Percentiles rank a stretch among this genome's conserved stretches.
Evolutionary conservation across 2,329 filamentous ascomycete species (phyloP).

Genomic region (Ophiostoma pallidulum): DNA sequence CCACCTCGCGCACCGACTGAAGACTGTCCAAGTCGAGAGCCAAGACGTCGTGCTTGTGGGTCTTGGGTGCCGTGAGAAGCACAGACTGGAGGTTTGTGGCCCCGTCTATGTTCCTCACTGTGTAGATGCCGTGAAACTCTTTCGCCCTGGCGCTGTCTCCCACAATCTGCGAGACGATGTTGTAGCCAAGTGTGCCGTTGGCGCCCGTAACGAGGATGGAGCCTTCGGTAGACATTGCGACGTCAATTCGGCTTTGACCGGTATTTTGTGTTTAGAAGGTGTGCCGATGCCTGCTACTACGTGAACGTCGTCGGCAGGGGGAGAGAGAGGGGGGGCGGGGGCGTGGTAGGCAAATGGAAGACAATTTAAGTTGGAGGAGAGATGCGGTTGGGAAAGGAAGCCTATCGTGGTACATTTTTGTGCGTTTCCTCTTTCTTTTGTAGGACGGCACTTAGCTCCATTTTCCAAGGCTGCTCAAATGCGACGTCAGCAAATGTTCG

Average conservation of each 20-base stretch:
- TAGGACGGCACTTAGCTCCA: no score
- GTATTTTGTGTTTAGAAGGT: no score
- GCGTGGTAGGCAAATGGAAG: not conserved
- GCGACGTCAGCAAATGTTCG: no score
- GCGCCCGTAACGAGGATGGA: constrained; percentile 15
- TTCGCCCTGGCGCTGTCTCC: not conserved
- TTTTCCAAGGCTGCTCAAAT: no score
- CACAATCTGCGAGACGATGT: constrained; percentile 9
- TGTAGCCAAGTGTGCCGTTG: constrained; percentile 14
- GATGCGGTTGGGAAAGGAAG: no score
- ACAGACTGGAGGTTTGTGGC: constrained; percentile 9
- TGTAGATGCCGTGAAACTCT: constrained; percentile 13
- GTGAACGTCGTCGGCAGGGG: no score
- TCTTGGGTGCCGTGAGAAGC: constrained; percentile 4
- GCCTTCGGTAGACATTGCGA: constrained; percentile 9
- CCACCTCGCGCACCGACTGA: constrained; percentile 14
- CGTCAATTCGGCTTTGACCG: not conserved
- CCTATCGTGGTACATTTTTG: not conserved
- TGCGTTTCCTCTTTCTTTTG: not conserved
- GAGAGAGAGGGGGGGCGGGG: not conserved
- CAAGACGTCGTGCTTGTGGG: constrained; percentile 14
- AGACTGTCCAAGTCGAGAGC: constrained; percentile 15
- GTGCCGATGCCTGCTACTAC: no score
- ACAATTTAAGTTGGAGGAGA: no score
- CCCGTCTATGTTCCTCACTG: constrained; percentile 9